A percentile compares a stretch with the other conserved stretches of the same genome.
Evolutionary conservation across 202 grass and related monocot species (phyloP).

Genomic region (Schoenoplectus triqueter): DNA sequence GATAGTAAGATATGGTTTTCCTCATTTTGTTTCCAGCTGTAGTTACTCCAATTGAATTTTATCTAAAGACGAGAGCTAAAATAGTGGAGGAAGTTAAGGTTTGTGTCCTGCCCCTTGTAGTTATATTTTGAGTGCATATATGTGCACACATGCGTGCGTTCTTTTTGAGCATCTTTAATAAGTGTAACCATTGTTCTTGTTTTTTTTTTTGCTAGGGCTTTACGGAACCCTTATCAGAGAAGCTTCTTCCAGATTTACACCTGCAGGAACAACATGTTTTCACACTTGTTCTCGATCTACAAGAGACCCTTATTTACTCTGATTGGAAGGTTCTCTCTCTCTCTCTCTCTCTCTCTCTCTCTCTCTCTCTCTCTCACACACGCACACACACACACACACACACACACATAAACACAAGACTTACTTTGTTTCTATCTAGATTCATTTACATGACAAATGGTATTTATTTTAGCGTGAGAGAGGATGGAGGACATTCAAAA

Average conservation of each 20-base stretch:
- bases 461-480: slow-evolving; percentile 72
- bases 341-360: neutral
- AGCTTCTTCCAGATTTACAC: slow-evolving; percentile 91
- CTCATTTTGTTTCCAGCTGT: slow-evolving; percentile 54
- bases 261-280: slow-evolving; percentile 95
- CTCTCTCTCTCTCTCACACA: slow-evolving; percentile 10
- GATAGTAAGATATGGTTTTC: slow-evolving; percentile 29
- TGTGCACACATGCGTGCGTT: slow-evolving; percentile 12
- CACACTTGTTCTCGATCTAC: slow-evolving; percentile 93
- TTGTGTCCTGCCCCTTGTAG: slow-evolving; percentile 37
- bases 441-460: slow-evolving; percentile 19
- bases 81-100: slow-evolving; percentile 93
- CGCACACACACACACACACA: neutral
- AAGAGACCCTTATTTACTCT: slow-evolving; percentile 96
- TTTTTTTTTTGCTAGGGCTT: slow-evolving; percentile 61
- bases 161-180: slow-evolving; percentile 36
- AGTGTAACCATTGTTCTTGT: slow-evolving; percentile 33
- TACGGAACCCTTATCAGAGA: slow-evolving; percentile 97
- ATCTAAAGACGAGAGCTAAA: slow-evolving; percentile 74
- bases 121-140: slow-evolving; percentile 29
- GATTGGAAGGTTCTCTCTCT: slow-evolving; percentile 79
- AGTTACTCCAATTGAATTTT: slow-evolving; percentile 61
- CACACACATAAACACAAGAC: too few relatives aligned
- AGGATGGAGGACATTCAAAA: slow-evolving; percentile 99
- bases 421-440: neutral